phyloP scores from a whole-genome alignment of 352 stramenopile species.

The Chrysophaeum taylorii region DNA sequence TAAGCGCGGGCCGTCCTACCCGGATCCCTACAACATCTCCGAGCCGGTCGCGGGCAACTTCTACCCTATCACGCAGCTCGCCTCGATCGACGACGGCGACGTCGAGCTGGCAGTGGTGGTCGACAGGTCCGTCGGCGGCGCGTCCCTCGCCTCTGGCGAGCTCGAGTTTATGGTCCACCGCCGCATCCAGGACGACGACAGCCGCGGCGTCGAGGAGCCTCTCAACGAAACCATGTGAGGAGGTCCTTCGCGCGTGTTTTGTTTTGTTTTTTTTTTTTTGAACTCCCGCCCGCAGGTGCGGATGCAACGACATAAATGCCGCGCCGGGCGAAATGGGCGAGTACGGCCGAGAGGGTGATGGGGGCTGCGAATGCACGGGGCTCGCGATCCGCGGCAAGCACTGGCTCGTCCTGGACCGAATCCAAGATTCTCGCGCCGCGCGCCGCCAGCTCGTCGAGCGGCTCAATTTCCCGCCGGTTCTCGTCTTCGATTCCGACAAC shows the following conservation, averaged over 20 bases:
- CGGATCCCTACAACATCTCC: conserved; percentile 54
- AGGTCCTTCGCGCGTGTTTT: no score
- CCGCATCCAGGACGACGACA: conserved; percentile 77
- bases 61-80: conserved; percentile 86
- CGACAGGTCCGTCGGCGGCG: conserved; percentile 78
- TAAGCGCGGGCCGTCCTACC: conserved; percentile 70
- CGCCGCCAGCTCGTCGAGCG: conserved; percentile 55
- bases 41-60: conserved; percentile 91
- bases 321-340: conserved; percentile 10
- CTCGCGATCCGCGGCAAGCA: conserved; percentile 28
- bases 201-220: conserved; percentile 75
- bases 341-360: conserved; percentile 16
- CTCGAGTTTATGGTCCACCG: conserved; percentile 97
- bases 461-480: conserved; percentile 53
- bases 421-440: conserved; percentile 44
- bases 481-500: conserved; percentile 35
- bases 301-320: conserved; percentile 30
- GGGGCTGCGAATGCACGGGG: conserved; percentile 6
- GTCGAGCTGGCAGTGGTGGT: conserved; percentile 64
- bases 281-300: no score
- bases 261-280: no score
- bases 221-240: conserved; percentile 75
- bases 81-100: conserved; percentile 74
- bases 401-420: conserved; percentile 47
- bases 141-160: conserved; percentile 72